phyloP scores from a whole-genome alignment of 2,329 filamentous ascomycete species.

The Venturia asperata region DNA sequence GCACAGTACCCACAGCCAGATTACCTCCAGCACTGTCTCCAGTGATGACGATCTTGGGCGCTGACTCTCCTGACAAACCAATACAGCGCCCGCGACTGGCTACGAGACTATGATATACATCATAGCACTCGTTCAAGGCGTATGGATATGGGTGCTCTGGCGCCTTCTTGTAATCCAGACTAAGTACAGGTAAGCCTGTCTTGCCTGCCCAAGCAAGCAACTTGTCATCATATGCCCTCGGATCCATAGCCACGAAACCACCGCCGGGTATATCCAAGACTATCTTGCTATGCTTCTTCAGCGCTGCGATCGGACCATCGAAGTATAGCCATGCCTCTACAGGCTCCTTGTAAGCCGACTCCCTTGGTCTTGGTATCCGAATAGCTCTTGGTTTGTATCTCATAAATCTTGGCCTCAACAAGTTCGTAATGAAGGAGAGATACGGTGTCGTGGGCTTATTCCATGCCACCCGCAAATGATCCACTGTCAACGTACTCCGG shows the following conservation, averaged over 20 bases:
- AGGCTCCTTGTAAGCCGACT: conserved; percentile 76
- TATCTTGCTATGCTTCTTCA: conserved; percentile 68
- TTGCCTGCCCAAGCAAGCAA: conserved; percentile 86
- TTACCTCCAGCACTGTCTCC: conserved; percentile 82
- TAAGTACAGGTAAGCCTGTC: conserved; percentile 80
- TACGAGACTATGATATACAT: conserved; percentile 71
- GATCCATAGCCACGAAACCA: conserved; percentile 94
- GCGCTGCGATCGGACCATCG: conserved; percentile 72
- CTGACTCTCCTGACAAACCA: conserved; percentile 59
- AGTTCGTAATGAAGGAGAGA: conserved; percentile 60
- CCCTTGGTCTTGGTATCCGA: conserved; percentile 70
- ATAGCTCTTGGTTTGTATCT: conserved; percentile 75
- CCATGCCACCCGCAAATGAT: conserved; percentile 89
- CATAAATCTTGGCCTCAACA: conserved; percentile 73
- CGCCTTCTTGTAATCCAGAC: conserved; percentile 83
- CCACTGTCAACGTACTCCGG: conserved; percentile 75
- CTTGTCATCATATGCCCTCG: conserved; percentile 90
- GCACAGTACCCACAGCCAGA: conserved; percentile 67
- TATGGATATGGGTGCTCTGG: conserved; percentile 81
- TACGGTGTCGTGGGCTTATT: conserved; percentile 91
- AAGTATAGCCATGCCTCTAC: conserved; percentile 90
- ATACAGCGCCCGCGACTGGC: conserved; percentile 66
- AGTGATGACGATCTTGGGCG: conserved; percentile 63
- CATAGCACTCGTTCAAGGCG: conserved; percentile 79
- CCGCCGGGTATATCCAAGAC: conserved; percentile 89